These are phyloP conservation scores for Pseudogymnoascus sp. DNA, from an alignment of 2,329 filamentous ascomycete genomes.

Conservation along the genomic window DNA sequence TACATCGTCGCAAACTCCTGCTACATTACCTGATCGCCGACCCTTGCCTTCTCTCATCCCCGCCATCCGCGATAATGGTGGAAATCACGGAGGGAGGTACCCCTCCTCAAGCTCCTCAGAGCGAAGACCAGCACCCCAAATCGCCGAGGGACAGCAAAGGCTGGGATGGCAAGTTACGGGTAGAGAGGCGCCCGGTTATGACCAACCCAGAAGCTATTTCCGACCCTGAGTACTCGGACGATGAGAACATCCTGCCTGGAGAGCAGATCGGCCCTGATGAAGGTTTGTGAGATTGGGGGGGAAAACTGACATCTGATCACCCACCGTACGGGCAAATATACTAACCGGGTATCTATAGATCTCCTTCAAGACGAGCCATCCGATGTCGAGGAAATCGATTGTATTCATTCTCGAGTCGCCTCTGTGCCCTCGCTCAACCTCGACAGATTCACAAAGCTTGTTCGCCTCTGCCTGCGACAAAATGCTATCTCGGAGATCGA, in stretches of 20 bases:
- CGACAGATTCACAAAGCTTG: slow-evolving; percentile 70
- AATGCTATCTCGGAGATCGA: slow-evolving; percentile 79
- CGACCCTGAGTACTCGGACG: slow-evolving; percentile 78
- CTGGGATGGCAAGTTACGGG: slow-evolving; percentile 76
- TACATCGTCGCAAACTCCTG: not conserved
- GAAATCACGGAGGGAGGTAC: not conserved
- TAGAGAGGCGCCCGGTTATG: slow-evolving; percentile 62
- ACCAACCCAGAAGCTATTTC: slow-evolving; percentile 74
- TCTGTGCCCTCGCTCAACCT: slow-evolving; percentile 73
- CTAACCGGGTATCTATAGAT: slow-evolving; percentile 36
- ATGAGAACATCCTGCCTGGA: slow-evolving; percentile 58
- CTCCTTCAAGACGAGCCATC: slow-evolving; percentile 53
- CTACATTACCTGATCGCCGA: not conserved
- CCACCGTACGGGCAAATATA: not conserved
- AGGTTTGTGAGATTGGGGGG: slow-evolving; percentile 40
- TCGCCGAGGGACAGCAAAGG: slow-evolving; percentile 51
- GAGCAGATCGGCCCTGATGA: slow-evolving; percentile 77
- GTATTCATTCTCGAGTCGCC: slow-evolving; percentile 76
- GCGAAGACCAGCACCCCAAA: slow-evolving; percentile 21
- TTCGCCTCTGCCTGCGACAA: slow-evolving; percentile 81
- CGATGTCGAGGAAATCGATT: slow-evolving; percentile 71
- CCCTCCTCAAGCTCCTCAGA: not conserved
- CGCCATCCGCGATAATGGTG: not conserved
- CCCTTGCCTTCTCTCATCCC: not conserved
- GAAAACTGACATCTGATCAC: not conserved